Evolutionary conservation across 306 rosid species (phyloP), one percentile per base, ranked within the genome.

Genomic region (Lathyrus oleraceus): DNA sequence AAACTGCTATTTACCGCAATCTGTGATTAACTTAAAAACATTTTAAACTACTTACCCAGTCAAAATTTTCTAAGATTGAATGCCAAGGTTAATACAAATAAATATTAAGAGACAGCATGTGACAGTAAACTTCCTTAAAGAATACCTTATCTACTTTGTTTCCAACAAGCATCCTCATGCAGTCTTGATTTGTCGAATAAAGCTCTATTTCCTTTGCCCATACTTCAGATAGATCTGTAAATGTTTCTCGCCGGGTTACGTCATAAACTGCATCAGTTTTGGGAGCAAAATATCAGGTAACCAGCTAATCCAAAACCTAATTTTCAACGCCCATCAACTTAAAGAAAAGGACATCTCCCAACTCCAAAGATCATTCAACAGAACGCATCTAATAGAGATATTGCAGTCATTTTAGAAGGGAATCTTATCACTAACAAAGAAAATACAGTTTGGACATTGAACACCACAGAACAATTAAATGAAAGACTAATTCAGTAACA

Each of bases 161-260:
- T 71, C 99, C 99, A 51, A 95, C 99, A 76, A 95, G 96, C 97
- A 95, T 89, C 85, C 89, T 95, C 84, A 95, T 91, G 83, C 95
- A 89, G 78, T 95, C 97, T 84, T 85, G 97, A 82, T 91, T 95
- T 79, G 97, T 95, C 11, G 96, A 91, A 80, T 91, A 89, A 71
- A 91, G 96, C 47, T 91, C 97, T 45, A 95, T 84, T 85, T 95
- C 97, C 84, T 87, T 95, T 60, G 97, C 91, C 99, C 99, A 91
- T 81, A 95, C 56, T 70, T 95, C 95, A 69, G 95, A 84, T 48
- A 95, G 92, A 81, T 89, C 86, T 27, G 97, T 95, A 82, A 95
- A 91, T 71, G 97, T 95, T 28, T 95, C 96, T 72, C 92, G 81
- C 64, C 96, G 87, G 23, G 96, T 95, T 61, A 95, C 97, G 62